These are phyloP conservation scores for Fusarium sp. DNA, from an alignment of 2,329 filamentous ascomycete genomes.

Conservation along the genomic window DNA sequence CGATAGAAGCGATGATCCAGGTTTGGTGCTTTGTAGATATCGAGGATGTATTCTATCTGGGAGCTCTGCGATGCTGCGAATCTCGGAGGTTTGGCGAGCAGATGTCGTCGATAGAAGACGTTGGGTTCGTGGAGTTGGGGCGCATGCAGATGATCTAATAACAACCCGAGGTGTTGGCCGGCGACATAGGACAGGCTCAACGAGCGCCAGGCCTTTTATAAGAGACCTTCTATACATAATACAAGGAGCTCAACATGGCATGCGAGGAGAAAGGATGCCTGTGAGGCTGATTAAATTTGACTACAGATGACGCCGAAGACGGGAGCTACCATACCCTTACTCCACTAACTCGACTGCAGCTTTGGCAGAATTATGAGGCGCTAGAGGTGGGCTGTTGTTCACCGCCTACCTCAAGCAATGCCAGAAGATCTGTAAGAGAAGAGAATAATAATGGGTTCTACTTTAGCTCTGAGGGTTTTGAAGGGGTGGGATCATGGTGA, in stretches of 20 bases:
- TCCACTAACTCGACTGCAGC: conserved; percentile 2
- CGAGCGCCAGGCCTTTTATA: conserved; percentile 32
- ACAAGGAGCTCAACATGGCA: conserved; percentile 16
- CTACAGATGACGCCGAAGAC: conserved; percentile 36
- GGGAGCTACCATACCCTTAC: conserved; percentile 17
- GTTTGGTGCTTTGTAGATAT: conserved; percentile 58
- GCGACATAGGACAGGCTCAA: conserved; percentile 15
- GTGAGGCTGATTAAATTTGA: conserved; percentile 26
- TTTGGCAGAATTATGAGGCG: conserved; percentile 35
- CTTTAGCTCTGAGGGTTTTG: neutral
- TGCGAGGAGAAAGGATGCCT: conserved; percentile 10
- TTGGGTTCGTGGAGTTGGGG: conserved; percentile 10
- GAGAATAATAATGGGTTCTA: neutral
- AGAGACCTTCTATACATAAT: conserved; percentile 44
- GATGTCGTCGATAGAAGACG: conserved; percentile 65
- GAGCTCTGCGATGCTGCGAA: conserved; percentile 53
- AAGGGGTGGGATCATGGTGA: conserved; percentile 6
- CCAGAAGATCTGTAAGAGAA: neutral
- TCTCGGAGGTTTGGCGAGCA: conserved; percentile 52
- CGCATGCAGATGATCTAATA: conserved; percentile 1
- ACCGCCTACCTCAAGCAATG: conserved; percentile 43
- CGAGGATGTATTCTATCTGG: conserved; percentile 54
- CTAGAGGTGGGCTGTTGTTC: conserved; percentile 35
- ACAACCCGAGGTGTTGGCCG: neutral
- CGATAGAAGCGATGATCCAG: conserved; percentile 66